phyloP scores from a whole-genome alignment of 2,329 filamentous ascomycete genomes.

The Xylaria sp. region DNA sequence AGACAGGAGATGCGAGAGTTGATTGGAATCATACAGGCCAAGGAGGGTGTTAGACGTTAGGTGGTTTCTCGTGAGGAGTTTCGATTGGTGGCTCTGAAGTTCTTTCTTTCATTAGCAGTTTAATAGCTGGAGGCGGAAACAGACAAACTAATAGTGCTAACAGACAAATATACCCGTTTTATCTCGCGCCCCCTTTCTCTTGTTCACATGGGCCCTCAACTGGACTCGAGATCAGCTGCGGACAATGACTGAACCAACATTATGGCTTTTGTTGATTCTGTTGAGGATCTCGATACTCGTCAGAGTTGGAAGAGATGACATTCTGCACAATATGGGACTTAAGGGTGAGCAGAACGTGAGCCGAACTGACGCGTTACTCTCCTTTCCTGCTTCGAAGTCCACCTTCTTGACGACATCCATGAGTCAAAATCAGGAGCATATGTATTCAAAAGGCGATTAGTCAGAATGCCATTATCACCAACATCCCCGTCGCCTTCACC shows the following conservation, averaged over 20 bases:
- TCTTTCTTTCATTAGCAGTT: too few species aligned
- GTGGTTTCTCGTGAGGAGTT: not conserved
- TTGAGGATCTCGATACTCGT: not conserved
- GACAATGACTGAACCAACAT: not conserved
- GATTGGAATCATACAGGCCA: constrained; percentile 14
- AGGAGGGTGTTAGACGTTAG: not conserved
- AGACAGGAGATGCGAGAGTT: constrained; percentile 15
- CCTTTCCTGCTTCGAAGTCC: too few species aligned
- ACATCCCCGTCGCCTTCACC: too few species aligned
- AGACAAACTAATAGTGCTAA: not conserved
- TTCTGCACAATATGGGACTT: too few species aligned
- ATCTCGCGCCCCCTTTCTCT: not conserved
- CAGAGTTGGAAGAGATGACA: too few species aligned
- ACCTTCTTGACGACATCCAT: too few species aligned
- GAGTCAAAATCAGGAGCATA: too few species aligned
- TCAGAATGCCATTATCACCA: too few species aligned
- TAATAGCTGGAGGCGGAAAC: not conserved
- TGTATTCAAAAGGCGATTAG: too few species aligned
- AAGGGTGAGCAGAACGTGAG: too few species aligned
- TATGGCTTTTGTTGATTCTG: not conserved
- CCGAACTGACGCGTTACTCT: too few species aligned
- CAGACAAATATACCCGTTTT: not conserved
- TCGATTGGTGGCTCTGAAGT: not conserved
- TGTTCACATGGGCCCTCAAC: too few species aligned
- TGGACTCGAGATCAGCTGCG: not conserved